A percentile compares a stretch with the other conserved stretches of the same genome.
phyloP scores from a whole-genome alignment of 2,329 filamentous ascomycete genomes.

The Colletotrichum magnum region DNA sequence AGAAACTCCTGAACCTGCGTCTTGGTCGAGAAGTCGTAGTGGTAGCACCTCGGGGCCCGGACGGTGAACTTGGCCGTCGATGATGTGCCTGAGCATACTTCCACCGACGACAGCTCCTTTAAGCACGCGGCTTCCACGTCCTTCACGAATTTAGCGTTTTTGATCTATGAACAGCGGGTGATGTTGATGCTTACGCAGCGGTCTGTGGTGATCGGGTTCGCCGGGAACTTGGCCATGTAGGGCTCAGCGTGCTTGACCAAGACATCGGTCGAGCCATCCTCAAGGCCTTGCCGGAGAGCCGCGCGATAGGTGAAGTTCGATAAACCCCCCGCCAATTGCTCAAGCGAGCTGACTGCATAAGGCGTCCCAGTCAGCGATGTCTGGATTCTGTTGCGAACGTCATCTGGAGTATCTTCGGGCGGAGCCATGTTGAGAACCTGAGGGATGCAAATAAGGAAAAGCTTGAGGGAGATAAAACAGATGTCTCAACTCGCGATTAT shows the following conservation, averaged over 20 bases:
- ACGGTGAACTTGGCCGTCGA: conserved; percentile 49
- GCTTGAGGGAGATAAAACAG: too few relatives aligned
- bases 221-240: conserved; percentile 5
- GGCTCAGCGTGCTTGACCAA: conserved; percentile 8
- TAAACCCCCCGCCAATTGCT: too few relatives aligned
- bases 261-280: not conserved
- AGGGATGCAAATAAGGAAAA: too few relatives aligned
- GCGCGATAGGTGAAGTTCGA: conserved; percentile 15
- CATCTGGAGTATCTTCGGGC: not conserved
- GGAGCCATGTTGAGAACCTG: too few relatives aligned
- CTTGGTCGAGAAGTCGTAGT: conserved; percentile 60
- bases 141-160: conserved; percentile 5
- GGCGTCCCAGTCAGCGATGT: not conserved
- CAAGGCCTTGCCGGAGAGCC: not conserved
- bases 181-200: not conserved
- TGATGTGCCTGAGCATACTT: not conserved
- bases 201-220: conserved; percentile 2
- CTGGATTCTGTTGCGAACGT: not conserved
- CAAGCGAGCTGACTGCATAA: not conserved
- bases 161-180: not conserved
- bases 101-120: not conserved
- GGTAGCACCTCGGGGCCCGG: conserved; percentile 62
- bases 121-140: conserved; percentile 4
- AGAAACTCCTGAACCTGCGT: conserved; percentile 70
- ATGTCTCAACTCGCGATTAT: too few relatives aligned